Base-by-base conservation (phyloP, 768 basidiomycete species). In the Imleria badia region DNA sequence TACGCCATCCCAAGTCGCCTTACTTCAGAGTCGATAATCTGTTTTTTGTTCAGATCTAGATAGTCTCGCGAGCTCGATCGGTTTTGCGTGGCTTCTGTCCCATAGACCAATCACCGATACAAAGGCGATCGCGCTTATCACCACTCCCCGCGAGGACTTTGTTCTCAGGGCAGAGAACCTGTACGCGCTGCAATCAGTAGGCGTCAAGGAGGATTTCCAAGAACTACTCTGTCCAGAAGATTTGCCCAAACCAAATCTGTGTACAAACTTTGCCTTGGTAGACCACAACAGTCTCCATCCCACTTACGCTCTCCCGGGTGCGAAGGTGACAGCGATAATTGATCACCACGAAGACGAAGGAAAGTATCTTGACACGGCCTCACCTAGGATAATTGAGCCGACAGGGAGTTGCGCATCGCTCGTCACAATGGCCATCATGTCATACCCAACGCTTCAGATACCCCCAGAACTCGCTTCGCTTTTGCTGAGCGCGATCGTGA, bases 261-360 rank as follows among this genome's bases (percentile, higher is more conserved):
- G 81, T 6, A 76, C 77, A 15, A 76, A 72, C 7, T 91, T 91
- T 64, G 89, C 84, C 0, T 78, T 99, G 17, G 93, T 98, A 41
- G 97, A 99, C 70, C 95, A 98, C 71, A 99, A 98, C 65, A 76
- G 76, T 8, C 78, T 97, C 20, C 72, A 69, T 26, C 62, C 73
- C 2, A 62, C 64, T 35, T 87, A 82, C 66, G 59, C 71, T 3
- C 36, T 55, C 3, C 70, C 76, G 0, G 65, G 69, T 34, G 72
- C 76, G 0, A 70, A 72, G n/a, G 91, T 98, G 11, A 76, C 81
- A 0, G 86, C 88, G 3, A 76, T 98, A 49, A 74, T 98, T 26
- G 97, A 99, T 68, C 96, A 99, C 66, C 94, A 98, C 65, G 84
- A 78, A 15, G 96, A 99, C 69, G 95, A 98, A 64, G 76, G 79